These are phyloP conservation scores for Sporothrix mexicana DNA, from an alignment of 2,329 filamentous ascomycete species.

Conservation along the genomic window DNA sequence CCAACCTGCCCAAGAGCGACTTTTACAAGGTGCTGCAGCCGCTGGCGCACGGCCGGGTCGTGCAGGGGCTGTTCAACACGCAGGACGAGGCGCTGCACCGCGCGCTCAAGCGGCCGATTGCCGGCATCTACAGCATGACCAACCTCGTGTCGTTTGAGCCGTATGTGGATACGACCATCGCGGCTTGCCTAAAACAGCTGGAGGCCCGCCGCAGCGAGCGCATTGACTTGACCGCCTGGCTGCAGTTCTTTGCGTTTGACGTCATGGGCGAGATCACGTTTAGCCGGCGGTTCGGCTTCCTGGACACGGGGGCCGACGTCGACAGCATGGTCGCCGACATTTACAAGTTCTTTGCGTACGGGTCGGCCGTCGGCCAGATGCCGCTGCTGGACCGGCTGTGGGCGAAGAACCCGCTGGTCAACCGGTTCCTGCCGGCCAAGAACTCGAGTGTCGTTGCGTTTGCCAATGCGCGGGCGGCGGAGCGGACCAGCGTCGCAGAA, in stretches of 20 bases:
- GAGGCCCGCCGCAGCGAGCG: conserved; percentile 41
- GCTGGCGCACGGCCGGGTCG: conserved; percentile 27
- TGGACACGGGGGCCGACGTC: conserved; percentile 42
- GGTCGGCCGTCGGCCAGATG: conserved; percentile 40
- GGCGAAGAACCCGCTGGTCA: conserved; percentile 49
- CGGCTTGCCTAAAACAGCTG: conserved; percentile 43
- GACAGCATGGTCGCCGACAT: conserved; percentile 49
- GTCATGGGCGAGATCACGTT: conserved; percentile 52
- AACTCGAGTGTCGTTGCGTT: conserved; percentile 31
- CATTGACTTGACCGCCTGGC: conserved; percentile 51
- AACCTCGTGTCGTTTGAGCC: conserved; percentile 34
- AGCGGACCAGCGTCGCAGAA: too few relatives aligned
- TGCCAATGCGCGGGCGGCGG: conserved; percentile 11
- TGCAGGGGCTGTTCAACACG: conserved; percentile 33
- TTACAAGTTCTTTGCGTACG: conserved; percentile 35
- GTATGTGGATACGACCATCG: conserved; percentile 36
- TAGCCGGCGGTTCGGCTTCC: conserved; percentile 49
- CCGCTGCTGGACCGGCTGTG: conserved; percentile 46
- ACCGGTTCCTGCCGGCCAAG: conserved; percentile 37
- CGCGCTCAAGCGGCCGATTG: conserved; percentile 30
- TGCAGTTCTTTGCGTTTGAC: conserved; percentile 49
- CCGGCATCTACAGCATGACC: conserved; percentile 32
- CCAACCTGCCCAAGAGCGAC: conserved; percentile 27
- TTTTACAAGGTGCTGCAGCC: conserved; percentile 32
- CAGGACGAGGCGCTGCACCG: conserved; percentile 30